phyloP scores from a whole-genome alignment of 345 rosid species.

The Lumnitzera littorea region DNA sequence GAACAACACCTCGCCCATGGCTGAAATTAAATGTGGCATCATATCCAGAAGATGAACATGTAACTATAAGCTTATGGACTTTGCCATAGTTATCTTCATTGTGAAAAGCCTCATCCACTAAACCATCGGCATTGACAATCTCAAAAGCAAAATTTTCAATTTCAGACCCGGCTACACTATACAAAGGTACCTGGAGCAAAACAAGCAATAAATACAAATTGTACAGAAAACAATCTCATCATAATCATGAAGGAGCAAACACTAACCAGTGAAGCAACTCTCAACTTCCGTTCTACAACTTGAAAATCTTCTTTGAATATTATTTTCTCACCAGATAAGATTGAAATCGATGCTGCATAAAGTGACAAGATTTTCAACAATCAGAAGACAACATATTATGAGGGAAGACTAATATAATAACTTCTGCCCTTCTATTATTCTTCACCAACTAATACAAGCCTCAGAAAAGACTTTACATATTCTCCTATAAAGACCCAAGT shows the following conservation, averaged over 20 bases:
- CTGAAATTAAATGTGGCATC: slow-evolving; percentile 31
- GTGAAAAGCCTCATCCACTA: slow-evolving; percentile 34
- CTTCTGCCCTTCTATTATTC: too few species aligned
- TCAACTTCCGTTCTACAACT: slow-evolving; percentile 38
- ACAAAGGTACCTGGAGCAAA: slow-evolving; percentile 30
- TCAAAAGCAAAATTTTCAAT: slow-evolving; percentile 34
- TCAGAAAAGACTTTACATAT: too few species aligned
- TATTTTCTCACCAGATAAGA: slow-evolving; percentile 18
- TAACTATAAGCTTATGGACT: slow-evolving; percentile 36
- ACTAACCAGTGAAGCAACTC: slow-evolving; percentile 32
- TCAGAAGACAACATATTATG: too few species aligned
- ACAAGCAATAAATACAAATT: background rate
- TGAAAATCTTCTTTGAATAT: slow-evolving; percentile 33
- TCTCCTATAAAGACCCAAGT: too few species aligned
- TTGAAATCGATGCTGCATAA: slow-evolving; percentile 34
- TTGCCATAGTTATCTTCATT: slow-evolving; percentile 30
- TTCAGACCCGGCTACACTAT: slow-evolving; percentile 34
- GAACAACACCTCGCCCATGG: slow-evolving; percentile 38
- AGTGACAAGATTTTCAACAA: background rate
- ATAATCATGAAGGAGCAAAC: slow-evolving; percentile 1
- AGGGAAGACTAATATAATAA: too few species aligned
- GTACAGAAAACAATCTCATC: background rate
- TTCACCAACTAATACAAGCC: too few species aligned
- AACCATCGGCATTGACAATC: slow-evolving; percentile 37
- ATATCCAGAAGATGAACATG: slow-evolving; percentile 14